Conservation (phyloP, 257 asterid genomes). For the Nicotiana knightiana region DNA sequence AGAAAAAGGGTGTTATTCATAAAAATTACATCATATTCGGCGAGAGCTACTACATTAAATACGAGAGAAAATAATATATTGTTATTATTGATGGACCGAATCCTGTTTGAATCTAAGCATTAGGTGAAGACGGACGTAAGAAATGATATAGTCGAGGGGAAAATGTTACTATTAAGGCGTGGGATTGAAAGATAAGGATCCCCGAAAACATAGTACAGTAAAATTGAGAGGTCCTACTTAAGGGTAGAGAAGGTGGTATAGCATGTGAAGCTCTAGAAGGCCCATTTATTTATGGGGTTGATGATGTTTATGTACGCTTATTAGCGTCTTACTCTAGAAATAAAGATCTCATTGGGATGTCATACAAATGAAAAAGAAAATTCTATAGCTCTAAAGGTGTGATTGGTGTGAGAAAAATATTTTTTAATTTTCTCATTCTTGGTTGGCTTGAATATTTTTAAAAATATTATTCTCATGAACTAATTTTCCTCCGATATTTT, state of each 20-base stretch:
- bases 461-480: too few relatives aligned
- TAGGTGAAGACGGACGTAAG: background rate
- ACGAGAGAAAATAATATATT: background rate
- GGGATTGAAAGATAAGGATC: background rate
- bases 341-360: background rate
- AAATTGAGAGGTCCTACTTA: slow-evolving; percentile 13
- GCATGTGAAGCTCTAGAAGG: slow-evolving; percentile 19
- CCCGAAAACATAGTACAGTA: slow-evolving; percentile 6
- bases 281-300: background rate
- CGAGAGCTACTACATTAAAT: background rate
- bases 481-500: too few relatives aligned
- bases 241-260: slow-evolving; percentile 1
- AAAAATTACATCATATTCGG: too few relatives aligned
- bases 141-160: background rate
- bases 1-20: too few relatives aligned
- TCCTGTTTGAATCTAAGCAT: background rate
- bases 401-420: too few relatives aligned
- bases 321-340: background rate
- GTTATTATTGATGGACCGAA: background rate
- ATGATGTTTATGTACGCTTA: background rate
- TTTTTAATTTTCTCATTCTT: too few relatives aligned
- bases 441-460: too few relatives aligned
- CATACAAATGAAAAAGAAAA: background rate
- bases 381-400: background rate
- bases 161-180: background rate